Conservation (phyloP, 148 eudicot genomes). For the Cornus kousa region DNA sequence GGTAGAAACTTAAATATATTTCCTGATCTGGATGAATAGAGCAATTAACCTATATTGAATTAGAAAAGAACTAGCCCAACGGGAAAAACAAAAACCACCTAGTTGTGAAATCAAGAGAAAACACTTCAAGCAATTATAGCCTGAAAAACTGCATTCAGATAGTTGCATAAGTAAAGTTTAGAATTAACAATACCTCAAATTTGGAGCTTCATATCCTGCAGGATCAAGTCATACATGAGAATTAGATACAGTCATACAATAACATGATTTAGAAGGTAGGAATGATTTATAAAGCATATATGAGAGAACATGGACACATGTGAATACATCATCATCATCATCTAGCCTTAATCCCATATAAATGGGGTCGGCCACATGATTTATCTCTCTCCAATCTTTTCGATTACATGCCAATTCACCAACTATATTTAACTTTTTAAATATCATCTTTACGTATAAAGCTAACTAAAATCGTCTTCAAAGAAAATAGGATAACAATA, state of each 20-base stretch:
- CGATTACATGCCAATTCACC: no score
- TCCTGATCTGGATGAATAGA: neutral
- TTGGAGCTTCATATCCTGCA: conserved; percentile 62
- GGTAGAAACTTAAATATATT: no score
- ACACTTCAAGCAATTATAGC: no score
- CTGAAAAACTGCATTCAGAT: no score
- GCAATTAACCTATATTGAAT: neutral
- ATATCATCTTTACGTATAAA: no score
- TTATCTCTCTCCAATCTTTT: no score
- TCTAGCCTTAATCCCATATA: no score
- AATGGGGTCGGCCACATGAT: no score
- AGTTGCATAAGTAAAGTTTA: no score
- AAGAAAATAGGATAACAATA: neutral
- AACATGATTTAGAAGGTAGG: neutral
- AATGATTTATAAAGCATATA: neutral
- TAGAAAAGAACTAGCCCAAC: neutral
- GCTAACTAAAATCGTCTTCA: neutral
- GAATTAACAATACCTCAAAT: conserved; percentile 31
- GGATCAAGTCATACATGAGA: neutral
- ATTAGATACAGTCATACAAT: neutral
- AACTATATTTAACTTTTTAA: no score
- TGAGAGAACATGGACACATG: neutral
- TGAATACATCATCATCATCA: no score
- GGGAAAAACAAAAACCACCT: neutral
- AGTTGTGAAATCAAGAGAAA: neutral